A percentile compares a stretch with the other conserved stretches of the same genome.
Evolutionary conservation across 352 stramenopile species (phyloP).

Genomic region (Pythium rishiriense): DNA sequence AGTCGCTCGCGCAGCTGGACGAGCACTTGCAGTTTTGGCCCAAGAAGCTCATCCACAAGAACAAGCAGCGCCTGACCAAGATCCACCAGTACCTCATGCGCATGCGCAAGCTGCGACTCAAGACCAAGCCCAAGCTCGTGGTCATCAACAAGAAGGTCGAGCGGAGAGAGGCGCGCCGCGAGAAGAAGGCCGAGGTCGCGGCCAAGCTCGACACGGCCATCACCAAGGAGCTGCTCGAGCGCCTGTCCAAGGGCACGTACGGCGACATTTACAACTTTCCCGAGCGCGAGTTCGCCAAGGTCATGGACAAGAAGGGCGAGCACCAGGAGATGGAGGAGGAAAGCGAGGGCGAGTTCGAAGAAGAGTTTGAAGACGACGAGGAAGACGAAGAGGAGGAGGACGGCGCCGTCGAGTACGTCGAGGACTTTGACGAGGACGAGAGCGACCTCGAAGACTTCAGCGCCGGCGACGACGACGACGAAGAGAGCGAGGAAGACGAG

Average conservation of each 20-base stretch:
- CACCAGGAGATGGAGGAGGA: slow-evolving; percentile 93
- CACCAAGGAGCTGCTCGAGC: slow-evolving; percentile 98
- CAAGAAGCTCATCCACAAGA: slow-evolving; percentile 97
- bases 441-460: slow-evolving; percentile 89
- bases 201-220: slow-evolving; percentile 95
- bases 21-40: slow-evolving; percentile 98
- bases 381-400: slow-evolving; percentile 48
- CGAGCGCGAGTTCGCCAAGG: slow-evolving; percentile 89
- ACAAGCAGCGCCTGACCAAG: slow-evolving; percentile 99
- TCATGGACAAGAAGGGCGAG: slow-evolving; percentile 76
- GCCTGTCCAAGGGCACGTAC: slow-evolving; percentile 97
- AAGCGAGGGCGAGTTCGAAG: slow-evolving; percentile 76
- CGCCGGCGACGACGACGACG: slow-evolving; percentile 80
- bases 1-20: slow-evolving; percentile 94
- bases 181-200: slow-evolving; percentile 96
- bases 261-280: slow-evolving; percentile 99
- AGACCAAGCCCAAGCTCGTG: slow-evolving; percentile 93
- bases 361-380: slow-evolving; percentile 64
- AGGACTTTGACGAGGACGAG: slow-evolving; percentile 92
- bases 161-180: slow-evolving; percentile 92
- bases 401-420: slow-evolving; percentile 81
- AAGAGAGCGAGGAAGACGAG: slow-evolving; percentile 87
- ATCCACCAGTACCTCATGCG: slow-evolving; percentile 99
- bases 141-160: slow-evolving; percentile 97
- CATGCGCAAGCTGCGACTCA: slow-evolving; percentile 97